These are phyloP conservation scores for Mycena albidolilacea DNA, from an alignment of 768 basidiomycete genomes.

Conservation along the genomic window DNA sequence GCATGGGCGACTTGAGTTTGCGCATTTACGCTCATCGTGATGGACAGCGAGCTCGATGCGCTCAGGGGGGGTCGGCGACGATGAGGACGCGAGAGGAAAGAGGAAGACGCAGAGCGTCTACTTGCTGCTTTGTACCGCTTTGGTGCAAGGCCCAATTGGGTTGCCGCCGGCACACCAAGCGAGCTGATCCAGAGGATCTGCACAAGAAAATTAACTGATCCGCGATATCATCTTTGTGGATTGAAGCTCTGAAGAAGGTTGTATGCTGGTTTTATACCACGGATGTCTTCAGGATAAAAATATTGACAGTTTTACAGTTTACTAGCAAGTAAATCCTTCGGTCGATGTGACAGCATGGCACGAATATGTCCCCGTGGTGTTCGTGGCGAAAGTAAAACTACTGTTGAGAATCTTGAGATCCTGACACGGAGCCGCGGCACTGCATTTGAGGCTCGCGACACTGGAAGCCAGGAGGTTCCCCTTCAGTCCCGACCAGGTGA, in stretches of 20 bases:
- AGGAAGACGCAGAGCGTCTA: constrained; percentile 5
- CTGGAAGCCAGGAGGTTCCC: constrained; percentile 43
- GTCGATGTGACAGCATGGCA: constrained; percentile 33
- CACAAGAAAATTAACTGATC: neutral
- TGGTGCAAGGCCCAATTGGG: constrained; percentile 14
- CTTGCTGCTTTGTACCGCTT: constrained; percentile 27
- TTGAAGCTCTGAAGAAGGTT: too few relatives aligned
- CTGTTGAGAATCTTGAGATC: constrained; percentile 25
- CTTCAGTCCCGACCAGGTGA: constrained; percentile 48
- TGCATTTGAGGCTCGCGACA: constrained; percentile 50
- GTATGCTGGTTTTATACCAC: too few relatives aligned
- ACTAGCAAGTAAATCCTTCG: constrained; percentile 28
- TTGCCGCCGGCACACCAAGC: constrained; percentile 29
- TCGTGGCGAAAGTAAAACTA: constrained; percentile 17
- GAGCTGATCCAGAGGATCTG: constrained; percentile 26
- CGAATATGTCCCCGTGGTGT: constrained; percentile 26
- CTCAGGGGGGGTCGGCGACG: neutral
- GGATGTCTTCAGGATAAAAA: too few relatives aligned
- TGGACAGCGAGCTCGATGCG: constrained; percentile 22
- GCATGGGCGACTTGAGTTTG: constrained; percentile 72
- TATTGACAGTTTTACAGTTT: neutral
- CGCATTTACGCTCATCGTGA: constrained; percentile 51
- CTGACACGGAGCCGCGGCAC: constrained; percentile 50
- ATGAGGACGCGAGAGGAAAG: constrained; percentile 23
- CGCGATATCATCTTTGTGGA: neutral